Conservation (phyloP, 2,329 filamentous ascomycete species). For the Penicillium italicum region DNA sequence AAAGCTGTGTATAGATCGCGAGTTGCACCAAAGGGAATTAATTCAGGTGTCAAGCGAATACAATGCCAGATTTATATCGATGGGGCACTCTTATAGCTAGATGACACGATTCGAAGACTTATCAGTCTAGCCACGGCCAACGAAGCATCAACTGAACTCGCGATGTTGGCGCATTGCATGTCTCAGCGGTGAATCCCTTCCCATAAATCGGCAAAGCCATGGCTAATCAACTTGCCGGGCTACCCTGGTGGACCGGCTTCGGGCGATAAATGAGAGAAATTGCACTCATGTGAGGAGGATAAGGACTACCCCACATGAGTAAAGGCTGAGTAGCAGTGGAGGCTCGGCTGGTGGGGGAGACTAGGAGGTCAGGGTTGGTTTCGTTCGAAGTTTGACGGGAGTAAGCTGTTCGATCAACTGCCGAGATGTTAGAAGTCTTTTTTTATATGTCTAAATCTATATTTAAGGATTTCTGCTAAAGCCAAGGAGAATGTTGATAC, state of each 20-base stretch:
- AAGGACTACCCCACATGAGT: constrained; percentile 31
- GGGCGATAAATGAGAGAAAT: not conserved
- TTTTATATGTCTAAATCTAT: too few species aligned
- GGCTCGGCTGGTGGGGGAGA: constrained; percentile 2
- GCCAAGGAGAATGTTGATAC: too few species aligned
- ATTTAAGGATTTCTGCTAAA: too few species aligned
- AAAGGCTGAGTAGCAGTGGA: constrained; percentile 30
- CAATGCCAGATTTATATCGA: too few species aligned
- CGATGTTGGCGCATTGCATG: not conserved
- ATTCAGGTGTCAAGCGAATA: not conserved
- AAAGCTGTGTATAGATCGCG: not conserved
- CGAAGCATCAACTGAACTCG: constrained; percentile 1
- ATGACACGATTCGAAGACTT: too few species aligned
- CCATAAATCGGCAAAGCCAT: constrained; percentile 25
- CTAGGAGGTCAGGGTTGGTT: not conserved
- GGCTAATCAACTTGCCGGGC: constrained; percentile 24
- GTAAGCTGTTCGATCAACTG: constrained; percentile 6
- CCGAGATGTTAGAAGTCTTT: too few species aligned
- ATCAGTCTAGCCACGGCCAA: not conserved
- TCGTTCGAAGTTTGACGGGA: not conserved
- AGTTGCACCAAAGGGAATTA: not conserved
- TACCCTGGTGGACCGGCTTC: constrained; percentile 7
- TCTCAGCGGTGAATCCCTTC: not conserved
- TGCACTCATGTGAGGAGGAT: not conserved
- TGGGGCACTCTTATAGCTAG: too few species aligned